Evolutionary conservation across 768 basidiomycete species (phyloP).

Genomic region (Mrakia blollopis): DNA sequence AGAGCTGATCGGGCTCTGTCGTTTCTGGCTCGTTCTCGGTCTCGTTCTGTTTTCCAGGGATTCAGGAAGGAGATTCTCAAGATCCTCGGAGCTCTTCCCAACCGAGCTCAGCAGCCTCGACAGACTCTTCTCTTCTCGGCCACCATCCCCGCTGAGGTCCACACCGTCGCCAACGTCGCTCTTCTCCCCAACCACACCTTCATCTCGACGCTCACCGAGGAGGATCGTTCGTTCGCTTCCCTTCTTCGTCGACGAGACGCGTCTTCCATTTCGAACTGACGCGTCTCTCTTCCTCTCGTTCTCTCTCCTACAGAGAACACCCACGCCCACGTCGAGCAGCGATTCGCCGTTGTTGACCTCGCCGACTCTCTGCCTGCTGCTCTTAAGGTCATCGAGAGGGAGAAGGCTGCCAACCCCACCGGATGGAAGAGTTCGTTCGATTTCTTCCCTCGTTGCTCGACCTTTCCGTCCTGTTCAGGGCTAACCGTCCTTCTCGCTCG

Average conservation of each 20-base stretch:
- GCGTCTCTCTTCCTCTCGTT: neutral
- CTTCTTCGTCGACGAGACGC: neutral
- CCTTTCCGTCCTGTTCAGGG: no score
- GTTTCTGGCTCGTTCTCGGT: no score
- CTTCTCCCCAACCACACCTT: conserved; percentile 47
- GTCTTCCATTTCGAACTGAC: neutral
- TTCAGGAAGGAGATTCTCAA: conserved; percentile 28
- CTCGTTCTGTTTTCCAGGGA: no score
- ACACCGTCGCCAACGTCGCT: conserved; percentile 46
- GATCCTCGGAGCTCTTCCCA: conserved; percentile 32
- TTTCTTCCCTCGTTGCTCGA: no score
- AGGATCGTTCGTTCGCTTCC: conserved; percentile 36
- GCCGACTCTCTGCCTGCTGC: conserved; percentile 48
- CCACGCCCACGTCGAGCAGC: conserved; percentile 60
- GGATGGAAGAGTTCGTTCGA: conserved; percentile 36
- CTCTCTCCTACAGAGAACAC: conserved; percentile 46
- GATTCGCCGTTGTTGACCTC: conserved; percentile 49
- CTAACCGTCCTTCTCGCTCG: no score
- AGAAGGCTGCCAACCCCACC: conserved; percentile 29
- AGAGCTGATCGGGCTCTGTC: neutral
- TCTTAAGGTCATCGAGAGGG: conserved; percentile 35
- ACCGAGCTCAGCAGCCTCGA: conserved; percentile 37
- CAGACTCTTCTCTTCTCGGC: conserved; percentile 51
- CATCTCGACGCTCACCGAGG: conserved; percentile 56
- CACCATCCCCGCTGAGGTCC: conserved; percentile 48